A percentile compares a stretch with the other conserved stretches of the same genome.
Conservation (phyloP, 2,329 filamentous ascomycete genomes). For the Epichloe brachyelytri region DNA sequence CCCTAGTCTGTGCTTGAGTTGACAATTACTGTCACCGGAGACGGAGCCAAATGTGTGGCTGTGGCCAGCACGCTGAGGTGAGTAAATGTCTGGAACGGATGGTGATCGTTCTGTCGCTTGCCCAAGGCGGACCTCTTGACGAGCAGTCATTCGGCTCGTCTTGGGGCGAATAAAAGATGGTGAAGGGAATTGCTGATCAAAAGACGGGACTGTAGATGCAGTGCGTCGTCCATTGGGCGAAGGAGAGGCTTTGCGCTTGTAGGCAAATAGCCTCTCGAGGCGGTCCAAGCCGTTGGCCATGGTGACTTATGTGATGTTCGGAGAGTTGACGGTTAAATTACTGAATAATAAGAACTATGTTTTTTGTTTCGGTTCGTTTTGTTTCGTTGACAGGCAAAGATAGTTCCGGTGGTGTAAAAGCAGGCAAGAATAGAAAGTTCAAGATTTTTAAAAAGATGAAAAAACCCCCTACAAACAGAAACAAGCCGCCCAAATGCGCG, state of each 20-base stretch:
- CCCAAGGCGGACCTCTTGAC: conserved; percentile 30
- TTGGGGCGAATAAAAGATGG: conserved; percentile 45
- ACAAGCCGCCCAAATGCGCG: neutral
- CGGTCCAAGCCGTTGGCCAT: conserved; percentile 38
- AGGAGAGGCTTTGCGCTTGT: conserved; percentile 25
- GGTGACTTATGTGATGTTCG: conserved; percentile 8
- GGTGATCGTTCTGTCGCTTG: conserved; percentile 17
- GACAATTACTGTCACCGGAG: conserved; percentile 6
- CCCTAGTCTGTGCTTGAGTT: conserved; percentile 1
- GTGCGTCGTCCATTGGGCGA: conserved; percentile 14
- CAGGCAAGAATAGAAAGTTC: neutral
- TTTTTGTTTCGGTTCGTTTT: neutral
- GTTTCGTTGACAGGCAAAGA: neutral
- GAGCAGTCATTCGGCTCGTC: conserved; percentile 41
- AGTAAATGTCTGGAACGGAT: conserved; percentile 12
- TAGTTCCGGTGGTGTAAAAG: neutral
- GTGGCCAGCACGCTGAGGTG: conserved; percentile 5
- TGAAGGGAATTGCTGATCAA: conserved; percentile 31
- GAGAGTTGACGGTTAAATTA: neutral
- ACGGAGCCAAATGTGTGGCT: conserved; percentile 6
- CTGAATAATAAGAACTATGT: neutral
- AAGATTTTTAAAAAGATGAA: too few species aligned
- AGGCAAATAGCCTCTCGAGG: conserved; percentile 39
- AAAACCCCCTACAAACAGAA: too few species aligned
- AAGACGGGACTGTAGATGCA: conserved; percentile 10